A percentile compares a stretch with the other conserved stretches of the same genome.
These are phyloP conservation scores for Cryptococcus sp. DNA, from an alignment of 1,284 basidiomycete species.

Conservation along the genomic window DNA sequence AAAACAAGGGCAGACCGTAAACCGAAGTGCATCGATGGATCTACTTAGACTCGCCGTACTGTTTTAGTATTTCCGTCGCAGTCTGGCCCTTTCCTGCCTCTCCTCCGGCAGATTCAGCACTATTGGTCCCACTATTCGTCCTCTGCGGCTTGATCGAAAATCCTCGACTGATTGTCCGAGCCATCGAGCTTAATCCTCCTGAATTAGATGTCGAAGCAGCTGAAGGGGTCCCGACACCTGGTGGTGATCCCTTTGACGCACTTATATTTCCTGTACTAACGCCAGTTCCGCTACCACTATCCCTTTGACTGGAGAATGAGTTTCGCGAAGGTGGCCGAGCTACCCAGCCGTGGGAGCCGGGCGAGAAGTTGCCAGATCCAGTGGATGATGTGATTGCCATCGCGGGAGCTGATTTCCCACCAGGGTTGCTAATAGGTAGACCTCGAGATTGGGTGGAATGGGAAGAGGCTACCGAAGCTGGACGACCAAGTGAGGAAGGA, in stretches of 20 bases:
- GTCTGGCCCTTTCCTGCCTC: not conserved
- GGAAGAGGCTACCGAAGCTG: constrained; percentile 28
- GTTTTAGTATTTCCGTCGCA: not conserved
- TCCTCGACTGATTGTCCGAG: not conserved
- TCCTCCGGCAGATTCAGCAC: not conserved
- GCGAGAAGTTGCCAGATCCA: not conserved
- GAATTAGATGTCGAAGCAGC: no score
- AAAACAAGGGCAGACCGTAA: no score
- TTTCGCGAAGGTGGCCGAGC: not conserved
- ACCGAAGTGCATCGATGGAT: no score
- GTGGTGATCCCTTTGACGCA: not conserved
- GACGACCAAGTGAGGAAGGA: constrained; percentile 19
- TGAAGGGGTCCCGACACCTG: not conserved
- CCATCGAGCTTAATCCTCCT: not conserved
- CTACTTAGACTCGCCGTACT: not conserved
- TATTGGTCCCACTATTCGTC: not conserved
- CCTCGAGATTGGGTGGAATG: constrained; percentile 20
- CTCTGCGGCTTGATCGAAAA: not conserved
- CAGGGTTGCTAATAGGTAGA: constrained; percentile 12
- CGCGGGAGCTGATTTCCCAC: constrained; percentile 24
- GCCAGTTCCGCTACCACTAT: not conserved
- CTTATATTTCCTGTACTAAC: not conserved
- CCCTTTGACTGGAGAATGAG: not conserved
- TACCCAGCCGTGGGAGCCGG: not conserved
- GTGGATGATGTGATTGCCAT: constrained; percentile 30